Conservation (phyloP, 257 asterid species). For the Avicennia marina region DNA sequence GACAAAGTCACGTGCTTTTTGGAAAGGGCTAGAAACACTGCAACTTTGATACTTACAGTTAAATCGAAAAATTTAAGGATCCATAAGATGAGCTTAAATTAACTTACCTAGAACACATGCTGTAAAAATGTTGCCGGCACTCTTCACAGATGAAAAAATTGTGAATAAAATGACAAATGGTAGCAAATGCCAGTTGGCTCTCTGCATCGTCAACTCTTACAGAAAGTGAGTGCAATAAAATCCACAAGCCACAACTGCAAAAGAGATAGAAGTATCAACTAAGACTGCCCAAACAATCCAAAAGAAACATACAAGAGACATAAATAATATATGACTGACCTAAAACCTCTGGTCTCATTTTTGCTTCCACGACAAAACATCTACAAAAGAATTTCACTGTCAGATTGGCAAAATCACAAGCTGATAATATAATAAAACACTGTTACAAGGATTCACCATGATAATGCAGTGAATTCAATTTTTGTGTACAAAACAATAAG, state of each 20-base stretch:
- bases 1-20: slow-evolving; percentile 52
- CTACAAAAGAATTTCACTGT: slow-evolving; percentile 32
- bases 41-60: slow-evolving; percentile 8
- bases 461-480: neutral
- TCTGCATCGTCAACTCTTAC: slow-evolving; percentile 84
- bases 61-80: neutral
- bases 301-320: neutral
- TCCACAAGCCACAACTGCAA: slow-evolving; percentile 96
- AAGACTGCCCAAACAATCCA: neutral
- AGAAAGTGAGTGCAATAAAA: slow-evolving; percentile 81
- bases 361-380: slow-evolving; percentile 97
- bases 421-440: slow-evolving; percentile 9
- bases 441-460: neutral
- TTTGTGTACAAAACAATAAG: too few relatives aligned
- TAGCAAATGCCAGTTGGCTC: slow-evolving; percentile 64
- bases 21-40: slow-evolving; percentile 77
- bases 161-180: slow-evolving; percentile 72
- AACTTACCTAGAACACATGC: slow-evolving; percentile 80
- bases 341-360: slow-evolving; percentile 86
- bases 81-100: too few relatives aligned
- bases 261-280: slow-evolving; percentile 17
- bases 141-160: slow-evolving; percentile 86
- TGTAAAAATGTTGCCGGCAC: slow-evolving; percentile 81
- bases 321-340: slow-evolving; percentile 41
- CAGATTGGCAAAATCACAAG: slow-evolving; percentile 22